Base-by-base conservation (phyloP, 352 stramenopile species). In the Phytophthora pistaciae region DNA sequence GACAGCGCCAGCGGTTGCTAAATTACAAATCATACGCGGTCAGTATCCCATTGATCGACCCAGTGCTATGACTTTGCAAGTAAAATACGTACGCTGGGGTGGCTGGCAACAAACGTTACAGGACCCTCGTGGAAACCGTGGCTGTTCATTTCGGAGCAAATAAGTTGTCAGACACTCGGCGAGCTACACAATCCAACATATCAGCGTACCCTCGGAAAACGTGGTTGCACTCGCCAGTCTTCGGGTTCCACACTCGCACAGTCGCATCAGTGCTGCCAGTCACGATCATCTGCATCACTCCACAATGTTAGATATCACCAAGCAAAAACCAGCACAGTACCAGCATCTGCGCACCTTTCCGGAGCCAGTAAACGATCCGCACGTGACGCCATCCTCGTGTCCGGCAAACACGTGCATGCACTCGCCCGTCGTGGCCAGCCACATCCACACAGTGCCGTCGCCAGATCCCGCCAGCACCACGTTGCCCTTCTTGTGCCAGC, bases 371-470 rank as follows among this genome's bases (percentile, higher is more conserved):
- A 99, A 99, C 10, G 82, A 85, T 9, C 96, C 97, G 60, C 94
- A 98, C 4, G 93, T 98, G 18, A 99, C 95, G 20, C 88, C 87
- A 23, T 96, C 93, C 75, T 99, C 96, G 72, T 99, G 97, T 52
- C 97, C 97, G 14, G 97, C 96, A 86, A 99, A 99, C 23, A 99
- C 97, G 74, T 99, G 85, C 82, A 99, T 97, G 89, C 97, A 99
- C 64, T 98, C 90, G 55, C 96, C 96, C n/a, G 95, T 97, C 13
- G 92, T 95, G 21, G 96, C 89, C 27, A 99, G 82, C 92, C 92
- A 98, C 88, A 98, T 96, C 92, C 92, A 98, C n/a, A 94, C 77
- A 0, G 92, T 97, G 20, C 85, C 85, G 63, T 98, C 92, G 20
- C 89, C 90, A 16, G 91, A 97, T 23, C 92, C 92, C 38, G 91